Base-by-base conservation (phyloP, 345 rosid genomes). In the Capsella bursapastoris region DNA sequence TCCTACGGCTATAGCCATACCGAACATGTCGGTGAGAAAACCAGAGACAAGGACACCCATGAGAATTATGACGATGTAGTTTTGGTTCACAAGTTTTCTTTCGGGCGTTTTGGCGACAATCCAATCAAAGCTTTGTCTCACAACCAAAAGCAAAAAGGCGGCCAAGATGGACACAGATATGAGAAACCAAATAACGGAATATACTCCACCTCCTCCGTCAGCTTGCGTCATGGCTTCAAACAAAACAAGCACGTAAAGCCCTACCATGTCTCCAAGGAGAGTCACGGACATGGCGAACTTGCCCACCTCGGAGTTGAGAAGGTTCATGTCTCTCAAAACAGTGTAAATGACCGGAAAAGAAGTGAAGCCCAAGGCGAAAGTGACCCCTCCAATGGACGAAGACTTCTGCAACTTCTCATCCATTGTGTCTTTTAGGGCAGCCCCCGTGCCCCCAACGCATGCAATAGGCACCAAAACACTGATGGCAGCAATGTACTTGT, bases 21-120 rank as follows among this genome's bases (percentile, higher is more conserved):
- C 97, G 3, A 92, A 79, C 87, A 92, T 80, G 34, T 92, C 97
- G 0, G 89, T 82, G 1, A 90, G 9, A 61, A 92, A 92, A 5
- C 84, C 84, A 77, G 74, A 66, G 18, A 71, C 35, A 56, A 88
- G 27, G 0, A 83, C 96, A 64, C 83, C 83, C 48, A 84, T 5
- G 22, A 90, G 76, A 32, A 90, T 83, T 5, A 66, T 58, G 15
- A 83, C 84, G 9, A 86, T 68, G 22, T 78, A 84, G 12, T 34
- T 61, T 59, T 90, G 89, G 32, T 81, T 50, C 0, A 90, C 87
- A 0, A 88, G 85, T 50, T 71, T 73, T 5, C 96, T 94, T 10
- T 81, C 82, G 0, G 88, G 96, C 2, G 89, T 87, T 45, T 61
- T 74, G 0, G 77, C 29, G 2, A 92, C 74, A 58, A 92, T 79